phyloP scores from a whole-genome alignment of 495 filamentous ascomycete genomes.

The Zalerion maritima region DNA sequence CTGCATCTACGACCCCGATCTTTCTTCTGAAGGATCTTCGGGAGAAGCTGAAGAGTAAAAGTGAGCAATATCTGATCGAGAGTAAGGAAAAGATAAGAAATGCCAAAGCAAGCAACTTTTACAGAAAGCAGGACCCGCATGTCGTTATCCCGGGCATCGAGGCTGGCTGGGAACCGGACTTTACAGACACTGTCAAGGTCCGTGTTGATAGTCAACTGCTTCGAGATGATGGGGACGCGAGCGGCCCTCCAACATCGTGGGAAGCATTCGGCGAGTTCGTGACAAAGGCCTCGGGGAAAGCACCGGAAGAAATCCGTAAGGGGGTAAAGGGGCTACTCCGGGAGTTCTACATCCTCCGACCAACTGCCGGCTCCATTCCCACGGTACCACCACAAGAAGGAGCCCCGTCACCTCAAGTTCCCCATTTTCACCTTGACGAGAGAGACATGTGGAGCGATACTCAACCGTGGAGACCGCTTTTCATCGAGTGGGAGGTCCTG shows the following conservation, averaged over 20 bases:
- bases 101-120: conserved; percentile 13
- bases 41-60: conserved; percentile 1
- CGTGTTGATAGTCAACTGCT: conserved; percentile 18
- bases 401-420: no score
- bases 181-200: conserved; percentile 18
- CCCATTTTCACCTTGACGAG: conserved; percentile 10
- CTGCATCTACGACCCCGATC: conserved; percentile 1
- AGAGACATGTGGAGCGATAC: conserved; percentile 24
- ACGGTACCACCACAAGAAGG: conserved; percentile 8
- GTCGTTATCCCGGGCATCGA: conserved; percentile 27
- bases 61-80: conserved; percentile 1
- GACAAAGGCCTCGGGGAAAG: conserved; percentile 1
- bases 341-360: conserved; percentile 8
- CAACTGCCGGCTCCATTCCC: neutral
- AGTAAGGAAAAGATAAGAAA: conserved; percentile 4
- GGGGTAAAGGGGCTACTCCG: conserved; percentile 8
- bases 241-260: conserved; percentile 1
- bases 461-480: conserved; percentile 36
- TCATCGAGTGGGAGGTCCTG: conserved; percentile 37
- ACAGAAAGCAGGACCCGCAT: conserved; percentile 28
- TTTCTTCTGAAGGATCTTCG: conserved; percentile 1
- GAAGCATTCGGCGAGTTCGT: no score
- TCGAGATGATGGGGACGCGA: neutral
- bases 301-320: conserved; percentile 6
- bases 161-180: conserved; percentile 32